Base-by-base conservation (phyloP, 2,329 filamentous ascomycete species). In the Podosphaera xanthii region DNA sequence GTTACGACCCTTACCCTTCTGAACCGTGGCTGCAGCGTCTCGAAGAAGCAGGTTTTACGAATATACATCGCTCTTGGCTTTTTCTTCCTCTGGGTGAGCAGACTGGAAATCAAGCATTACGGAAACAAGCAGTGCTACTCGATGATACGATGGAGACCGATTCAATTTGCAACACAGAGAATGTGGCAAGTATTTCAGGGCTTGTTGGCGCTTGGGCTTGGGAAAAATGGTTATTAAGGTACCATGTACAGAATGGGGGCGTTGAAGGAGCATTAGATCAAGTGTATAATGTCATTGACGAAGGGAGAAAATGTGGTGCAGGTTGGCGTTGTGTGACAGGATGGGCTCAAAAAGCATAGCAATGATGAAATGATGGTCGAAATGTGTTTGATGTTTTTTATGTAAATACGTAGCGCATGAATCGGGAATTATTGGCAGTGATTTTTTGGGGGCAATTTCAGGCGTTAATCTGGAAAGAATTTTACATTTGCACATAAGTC, bases 141-240 rank as follows among this genome's bases (percentile, higher is more conserved):
- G 72, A 74, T 58, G 69, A 72, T 58, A 74, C 74, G 9, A 72
- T 76, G 61, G 75, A 77, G 63, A 74, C 81, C 64, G 82, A 87
- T 62, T 82, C 83, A 22, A 76, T 80, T 68, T 86, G 86, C 6
- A 85, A 79, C 65, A 88, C 85, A 0, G 79, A 82, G 57, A 80
- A 82, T 67, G 80, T 83, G 12, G 86, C 87, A 1, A 82, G 79
- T 65, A 75, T 95, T 63, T 85, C 86, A 10, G 90, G 90, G 30
- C 73, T 97, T 48, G 81, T 91, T 0, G 92, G 88, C 3, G 83
- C 85, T 34, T 92, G 89, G 83, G 83, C 83, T 69, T 98, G 90
- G 91, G 92, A 98, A 77, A 86, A 87, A 70, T 98, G 92, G 92
- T 79, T 97, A 70, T 73, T 96, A 64, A 87, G 88, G 67, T 78